phyloP scores from a whole-genome alignment of 2,329 filamentous ascomycete genomes.

The Cladosporium colombiae region DNA sequence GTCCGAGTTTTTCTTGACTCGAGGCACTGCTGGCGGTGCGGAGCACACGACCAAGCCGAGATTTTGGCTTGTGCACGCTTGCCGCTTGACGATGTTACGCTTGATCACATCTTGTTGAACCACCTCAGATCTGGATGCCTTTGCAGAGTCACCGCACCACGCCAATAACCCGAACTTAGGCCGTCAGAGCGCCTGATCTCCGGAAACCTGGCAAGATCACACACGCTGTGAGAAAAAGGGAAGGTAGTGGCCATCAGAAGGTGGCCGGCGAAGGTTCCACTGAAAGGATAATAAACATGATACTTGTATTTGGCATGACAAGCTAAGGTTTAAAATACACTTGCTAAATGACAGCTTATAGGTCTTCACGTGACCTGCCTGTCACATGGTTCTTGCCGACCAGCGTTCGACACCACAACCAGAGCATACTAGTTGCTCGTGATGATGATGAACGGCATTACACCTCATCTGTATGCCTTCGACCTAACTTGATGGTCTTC shows the following conservation, averaged over 20 bases:
- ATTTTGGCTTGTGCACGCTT: constrained; percentile 8
- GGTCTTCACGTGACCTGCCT: no score
- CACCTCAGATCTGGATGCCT: neutral
- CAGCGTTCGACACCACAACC: no score
- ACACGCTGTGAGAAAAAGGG: no score
- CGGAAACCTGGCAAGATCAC: neutral
- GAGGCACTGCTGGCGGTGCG: neutral
- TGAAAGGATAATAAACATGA: neutral
- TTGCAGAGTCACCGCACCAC: neutral
- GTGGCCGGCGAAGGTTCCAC: no score
- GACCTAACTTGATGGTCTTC: no score
- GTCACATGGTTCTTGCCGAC: no score
- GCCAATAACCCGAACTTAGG: neutral
- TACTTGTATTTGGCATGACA: neutral
- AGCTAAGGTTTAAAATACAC: no score
- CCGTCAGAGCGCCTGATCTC: neutral
- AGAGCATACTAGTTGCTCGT: no score
- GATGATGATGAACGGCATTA: no score
- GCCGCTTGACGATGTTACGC: constrained; percentile 7
- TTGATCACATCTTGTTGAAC: neutral
- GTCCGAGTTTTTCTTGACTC: neutral
- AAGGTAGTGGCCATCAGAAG: neutral
- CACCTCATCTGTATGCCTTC: no score
- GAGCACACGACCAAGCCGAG: constrained; percentile 18
- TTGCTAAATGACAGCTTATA: no score